Base-by-base conservation (phyloP, 192 early-diverging fungal genomes). In the Coemansia sp. region DNA sequence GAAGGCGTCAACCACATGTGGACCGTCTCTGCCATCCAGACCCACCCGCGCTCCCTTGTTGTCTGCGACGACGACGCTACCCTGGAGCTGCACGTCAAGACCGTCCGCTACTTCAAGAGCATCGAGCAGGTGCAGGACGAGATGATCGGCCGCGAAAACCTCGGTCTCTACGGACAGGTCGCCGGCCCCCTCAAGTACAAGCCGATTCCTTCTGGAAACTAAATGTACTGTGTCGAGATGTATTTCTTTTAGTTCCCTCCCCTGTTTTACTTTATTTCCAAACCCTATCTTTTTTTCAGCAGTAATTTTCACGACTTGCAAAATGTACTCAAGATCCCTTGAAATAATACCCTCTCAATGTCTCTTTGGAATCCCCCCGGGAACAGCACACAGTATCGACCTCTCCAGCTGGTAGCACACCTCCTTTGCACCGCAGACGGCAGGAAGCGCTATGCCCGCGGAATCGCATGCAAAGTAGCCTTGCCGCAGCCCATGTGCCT, bases 1-100 rank as follows among this genome's bases (percentile, higher is more conserved):
- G 85, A 87, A 64, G 87, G 90, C 23, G 88, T 93, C 48, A 93
- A 93, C 82, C 90, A 91, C 77, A 93, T 93, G 90, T 93, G 89
- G 89, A 91, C 90, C 23, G 90, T 93, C 32, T 91, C 88, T 25
- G 91, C 90, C 53, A 88, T 93, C 75, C 90, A 93, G 74, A 75
- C 87, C 25, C 90, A 93, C 60, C 87, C 90, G 32, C 86, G 86
- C 64, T 87, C 87, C 23, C 83, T 93, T 71, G 85, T 93, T 71
- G 89, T 90, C 23, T 93, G 91, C 65, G 91, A 93, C 69, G 91
- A 93, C 66, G 91, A 93, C 58, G 90, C 91, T 28, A 91, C 90
- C 1, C 77, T 93, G 46, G 91, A 93, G 78, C 82, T 93, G 55
- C 90, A 93, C 48, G 91, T 93, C 74, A 89, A 93, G 83, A 93